Base-by-base conservation (phyloP, 345 rosid species). In the Citrus unshiu region DNA sequence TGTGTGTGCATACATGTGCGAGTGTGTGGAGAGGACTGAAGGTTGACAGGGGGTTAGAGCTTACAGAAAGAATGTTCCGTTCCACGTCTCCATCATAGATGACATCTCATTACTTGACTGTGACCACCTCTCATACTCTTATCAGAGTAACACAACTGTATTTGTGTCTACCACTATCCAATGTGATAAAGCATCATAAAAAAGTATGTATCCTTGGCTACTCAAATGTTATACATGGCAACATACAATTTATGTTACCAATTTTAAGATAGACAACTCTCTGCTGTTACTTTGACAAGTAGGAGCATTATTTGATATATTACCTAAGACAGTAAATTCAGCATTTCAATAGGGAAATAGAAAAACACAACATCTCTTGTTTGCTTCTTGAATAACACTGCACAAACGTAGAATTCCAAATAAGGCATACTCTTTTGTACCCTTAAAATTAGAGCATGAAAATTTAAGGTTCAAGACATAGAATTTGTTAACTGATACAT, bases 361-460 rank as follows among this genome's bases (percentile, higher is more conserved):
- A 40, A 4, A 57, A 72, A 72, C 7, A 16, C 13, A 21, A 56
- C 14, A 22, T 40, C 69, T 21, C 54, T 58, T 34, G 21, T 72
- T 34, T 72, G 65, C 65, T 59, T 72, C 58, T 58, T 34, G 66
- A 72, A 58, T 32, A 72, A 56, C 56, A 13, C 76, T 35, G 13
- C 24, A 24, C 13, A 63, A 14, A 63, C 22, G 4, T 16, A 39
- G 75, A 32, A 39, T 34, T 29, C 10, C 35, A 60, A 60, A 37
- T 4, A 35, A n/a, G 16, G 16, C 68, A 46, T 32, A 60, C 56
- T 37, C 19, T 24, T 51, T 34, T 22, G 59, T 9, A 61, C 61
- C 37, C 68, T 61, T 40, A 16, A 40, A 72, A 25, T 49, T 51
- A 57, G 22, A 57, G 12, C 34, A n/a, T 35, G 13, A 21, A 32